phyloP scores from a whole-genome alignment of 1,139 yeast species.

The Candida pseudoviswanathii region DNA sequence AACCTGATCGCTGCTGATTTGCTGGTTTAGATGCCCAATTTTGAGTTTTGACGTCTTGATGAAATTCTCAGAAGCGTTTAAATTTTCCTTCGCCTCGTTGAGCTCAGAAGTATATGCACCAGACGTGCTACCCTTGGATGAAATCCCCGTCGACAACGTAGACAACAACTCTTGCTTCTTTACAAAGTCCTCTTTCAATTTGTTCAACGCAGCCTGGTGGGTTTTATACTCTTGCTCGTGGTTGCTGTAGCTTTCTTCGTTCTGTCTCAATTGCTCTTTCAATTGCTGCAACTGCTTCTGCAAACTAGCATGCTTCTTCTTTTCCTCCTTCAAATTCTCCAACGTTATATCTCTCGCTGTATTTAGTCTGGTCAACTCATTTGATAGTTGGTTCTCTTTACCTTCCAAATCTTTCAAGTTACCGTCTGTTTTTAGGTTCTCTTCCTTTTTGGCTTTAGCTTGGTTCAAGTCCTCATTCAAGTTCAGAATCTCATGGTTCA shows the following conservation, averaged over 20 bases:
- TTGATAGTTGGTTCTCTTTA: constrained; percentile 58
- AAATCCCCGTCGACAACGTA: constrained; percentile 86
- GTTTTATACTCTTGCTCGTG: constrained; percentile 41
- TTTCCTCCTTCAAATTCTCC: constrained; percentile 58
- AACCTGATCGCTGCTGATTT: constrained; percentile 52
- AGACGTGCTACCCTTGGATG: constrained; percentile 74
- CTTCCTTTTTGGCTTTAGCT: constrained; percentile 56
- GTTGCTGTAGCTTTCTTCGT: constrained; percentile 26
- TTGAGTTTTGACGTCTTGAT: constrained; percentile 65
- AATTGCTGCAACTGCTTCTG: constrained; percentile 22
- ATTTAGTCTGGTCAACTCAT: constrained; percentile 66
- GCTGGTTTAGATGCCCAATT: constrained; percentile 57
- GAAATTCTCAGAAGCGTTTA: constrained; percentile 56
- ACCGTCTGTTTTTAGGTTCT: constrained; percentile 66
- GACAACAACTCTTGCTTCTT: constrained; percentile 80
- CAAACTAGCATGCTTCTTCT: constrained; percentile 18
- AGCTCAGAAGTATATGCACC: constrained; percentile 82
- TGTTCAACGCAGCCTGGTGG: constrained; percentile 45
- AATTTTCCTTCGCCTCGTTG: constrained; percentile 59
- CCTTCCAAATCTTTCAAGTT: constrained; percentile 62
- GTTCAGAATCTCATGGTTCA: constrained; percentile 56
- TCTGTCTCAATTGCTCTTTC: constrained; percentile 29
- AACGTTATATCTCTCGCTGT: constrained; percentile 61
- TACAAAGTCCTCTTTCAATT: constrained; percentile 51
- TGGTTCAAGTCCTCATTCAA: constrained; percentile 63